These are phyloP conservation scores for Tillandsia leiboldiana DNA, from an alignment of 176 grass and related monocot genomes.

Conservation along the genomic window DNA sequence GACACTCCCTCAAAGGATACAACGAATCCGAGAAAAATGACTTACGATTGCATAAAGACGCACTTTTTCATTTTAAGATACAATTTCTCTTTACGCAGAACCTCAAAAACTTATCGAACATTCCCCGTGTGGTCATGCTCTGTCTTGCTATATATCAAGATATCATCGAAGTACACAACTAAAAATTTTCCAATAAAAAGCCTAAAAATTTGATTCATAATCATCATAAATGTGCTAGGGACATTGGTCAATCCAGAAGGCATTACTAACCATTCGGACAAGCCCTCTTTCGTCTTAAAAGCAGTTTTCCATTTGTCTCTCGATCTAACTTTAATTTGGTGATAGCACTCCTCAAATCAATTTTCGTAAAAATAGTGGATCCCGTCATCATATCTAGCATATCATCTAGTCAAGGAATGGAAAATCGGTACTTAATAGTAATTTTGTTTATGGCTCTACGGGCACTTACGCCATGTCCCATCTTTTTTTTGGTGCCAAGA, in stretches of 20 bases:
- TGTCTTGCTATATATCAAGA: background rate
- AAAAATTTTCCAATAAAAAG: background rate
- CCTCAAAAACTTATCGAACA: background rate
- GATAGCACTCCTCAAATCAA: background rate
- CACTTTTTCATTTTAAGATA: background rate
- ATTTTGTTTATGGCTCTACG: slow-evolving; percentile 3
- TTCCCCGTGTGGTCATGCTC: background rate
- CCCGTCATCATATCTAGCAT: background rate
- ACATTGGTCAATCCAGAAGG: background rate
- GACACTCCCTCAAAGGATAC: background rate
- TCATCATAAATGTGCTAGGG: slow-evolving; percentile 4
- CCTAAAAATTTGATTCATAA: slow-evolving; percentile 13
- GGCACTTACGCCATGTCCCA: background rate
- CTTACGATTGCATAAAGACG: background rate
- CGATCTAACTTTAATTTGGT: slow-evolving; percentile 6
- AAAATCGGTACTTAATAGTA: slow-evolving; percentile 5
- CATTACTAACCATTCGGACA: slow-evolving; percentile 4
- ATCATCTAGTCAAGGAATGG: slow-evolving; percentile 2
- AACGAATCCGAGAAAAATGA: slow-evolving; percentile 7
- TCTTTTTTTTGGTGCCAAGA: slow-evolving; percentile 5
- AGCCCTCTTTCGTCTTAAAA: slow-evolving; percentile 7
- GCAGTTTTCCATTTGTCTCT: slow-evolving; percentile 15
- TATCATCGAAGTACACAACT: slow-evolving; percentile 7
- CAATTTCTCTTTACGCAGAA: background rate
- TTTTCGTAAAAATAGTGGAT: background rate